Conservation (phyloP, 352 stramenopile genomes). For the Globisporangium irregulare region DNA sequence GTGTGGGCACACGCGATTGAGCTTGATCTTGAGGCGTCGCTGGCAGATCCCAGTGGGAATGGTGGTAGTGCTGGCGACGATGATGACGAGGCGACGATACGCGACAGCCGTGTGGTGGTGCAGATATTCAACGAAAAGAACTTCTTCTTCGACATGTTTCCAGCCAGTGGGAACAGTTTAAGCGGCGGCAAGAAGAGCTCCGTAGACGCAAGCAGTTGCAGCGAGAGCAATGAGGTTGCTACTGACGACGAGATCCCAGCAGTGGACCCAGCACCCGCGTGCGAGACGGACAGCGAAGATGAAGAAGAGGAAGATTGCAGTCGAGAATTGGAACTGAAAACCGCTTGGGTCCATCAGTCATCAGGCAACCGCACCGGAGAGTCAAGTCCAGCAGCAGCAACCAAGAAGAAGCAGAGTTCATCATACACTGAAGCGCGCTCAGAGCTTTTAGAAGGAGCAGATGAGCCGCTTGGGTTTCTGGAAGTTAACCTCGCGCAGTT, state of each 20-base stretch:
- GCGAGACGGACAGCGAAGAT: slow-evolving; percentile 33
- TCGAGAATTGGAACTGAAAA: not conserved
- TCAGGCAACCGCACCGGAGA: not conserved
- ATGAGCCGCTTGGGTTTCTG: slow-evolving; percentile 52
- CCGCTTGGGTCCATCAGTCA: not conserved
- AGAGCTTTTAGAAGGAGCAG: slow-evolving; percentile 15
- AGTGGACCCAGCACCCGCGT: not conserved
- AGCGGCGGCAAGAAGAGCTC: slow-evolving; percentile 12
- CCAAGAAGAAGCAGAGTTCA: not conserved
- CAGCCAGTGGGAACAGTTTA: slow-evolving; percentile 16
- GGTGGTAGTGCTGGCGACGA: slow-evolving; percentile 9
- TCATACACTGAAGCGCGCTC: not conserved
- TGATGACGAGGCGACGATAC: slow-evolving; percentile 2
- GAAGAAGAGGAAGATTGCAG: slow-evolving; percentile 1
- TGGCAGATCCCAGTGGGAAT: slow-evolving; percentile 6
- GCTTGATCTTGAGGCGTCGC: slow-evolving; percentile 20
- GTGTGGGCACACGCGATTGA: slow-evolving; percentile 45
- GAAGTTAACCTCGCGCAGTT: slow-evolving; percentile 48
- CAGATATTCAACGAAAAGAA: slow-evolving; percentile 72
- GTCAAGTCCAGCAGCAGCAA: not conserved
- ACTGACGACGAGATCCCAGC: not conserved
- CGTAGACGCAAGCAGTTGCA: not conserved
- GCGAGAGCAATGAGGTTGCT: not conserved
- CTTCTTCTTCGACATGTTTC: slow-evolving; percentile 88
- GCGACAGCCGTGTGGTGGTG: slow-evolving; percentile 23